These are phyloP conservation scores for Rosa chinensis DNA, from an alignment of 306 rosid species.

Conservation along the genomic window DNA sequence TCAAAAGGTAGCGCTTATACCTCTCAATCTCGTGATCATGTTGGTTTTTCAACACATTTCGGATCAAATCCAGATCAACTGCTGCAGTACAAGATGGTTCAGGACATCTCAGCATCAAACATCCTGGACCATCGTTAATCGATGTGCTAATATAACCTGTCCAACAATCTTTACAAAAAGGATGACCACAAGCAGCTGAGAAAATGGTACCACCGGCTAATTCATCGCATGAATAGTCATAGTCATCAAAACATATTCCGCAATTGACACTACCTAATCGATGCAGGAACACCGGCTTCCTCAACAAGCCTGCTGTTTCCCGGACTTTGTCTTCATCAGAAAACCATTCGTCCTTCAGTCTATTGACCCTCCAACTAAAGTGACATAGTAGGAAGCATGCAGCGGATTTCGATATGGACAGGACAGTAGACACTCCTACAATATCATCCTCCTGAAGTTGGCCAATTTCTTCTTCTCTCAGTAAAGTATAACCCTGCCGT, in stretches of 20 bases:
- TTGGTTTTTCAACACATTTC: constrained; percentile 27
- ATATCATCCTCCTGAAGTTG: constrained; percentile 8
- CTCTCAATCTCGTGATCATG: constrained; percentile 53
- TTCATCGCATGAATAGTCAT: not conserved
- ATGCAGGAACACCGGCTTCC: constrained; percentile 28
- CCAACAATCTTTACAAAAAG: constrained; percentile 52
- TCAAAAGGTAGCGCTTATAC: constrained; percentile 62
- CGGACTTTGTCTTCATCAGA: constrained; percentile 61
- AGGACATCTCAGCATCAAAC: constrained; percentile 84
- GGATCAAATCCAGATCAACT: constrained; percentile 72
- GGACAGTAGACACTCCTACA: not conserved
- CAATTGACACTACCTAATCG: constrained; percentile 21
- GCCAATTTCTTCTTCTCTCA: not conserved
- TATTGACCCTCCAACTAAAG: constrained; percentile 43
- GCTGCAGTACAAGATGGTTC: constrained; percentile 78
- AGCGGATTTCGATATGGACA: not conserved
- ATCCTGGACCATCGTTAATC: constrained; percentile 84
- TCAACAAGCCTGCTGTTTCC: constrained; percentile 43
- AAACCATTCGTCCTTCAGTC: constrained; percentile 66
- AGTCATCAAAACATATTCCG: constrained; percentile 51
- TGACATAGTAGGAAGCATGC: not conserved
- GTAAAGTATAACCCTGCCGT: not conserved
- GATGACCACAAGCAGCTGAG: constrained; percentile 54
- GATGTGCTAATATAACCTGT: constrained; percentile 68
- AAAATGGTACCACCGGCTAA: not conserved